Base-by-base conservation (phyloP, 441 rosid genomes). In the Macaranga tanarius region DNA sequence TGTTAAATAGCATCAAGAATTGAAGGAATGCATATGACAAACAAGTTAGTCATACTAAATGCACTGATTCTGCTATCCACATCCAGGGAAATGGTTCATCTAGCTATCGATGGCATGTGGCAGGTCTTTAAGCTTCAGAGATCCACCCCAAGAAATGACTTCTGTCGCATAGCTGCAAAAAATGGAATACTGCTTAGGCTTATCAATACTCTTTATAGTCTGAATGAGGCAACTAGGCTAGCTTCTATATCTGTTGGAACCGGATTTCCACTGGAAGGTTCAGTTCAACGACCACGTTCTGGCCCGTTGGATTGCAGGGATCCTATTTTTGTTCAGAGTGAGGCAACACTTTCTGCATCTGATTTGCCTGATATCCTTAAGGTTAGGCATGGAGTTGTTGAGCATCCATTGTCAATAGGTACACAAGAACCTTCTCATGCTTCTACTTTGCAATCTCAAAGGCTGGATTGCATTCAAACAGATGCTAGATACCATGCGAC, bases 81-180 rank as follows among this genome's bases (percentile, higher is more conserved):
- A 69, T 81, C 76, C 92, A 93, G 98, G 97, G 99, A 96, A 87
- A 96, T 93, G 97, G 97, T 93, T 84, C 99, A 96, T 78, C 89
- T 96, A 69, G 99, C 98, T 78, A 92, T 96, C 72, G 99, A 96
- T 76, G 97, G 97, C 84, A 92, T 92, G 93, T 96, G 99, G 99
- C 98, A 92, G 86, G 95, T 92, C 73, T 93, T 93, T 84, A 93
- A 93, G 87, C 99, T 96, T 81, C 97, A 87, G 79, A 83, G 91
- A 71, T 92, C 98, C 66, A 96, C 93, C 58, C 92, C 97, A 23
- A 92, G 88, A 82, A 96, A 96, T 55, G 98, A 92, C 82, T 96
- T 96, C 72, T 96, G 99, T 76, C 89, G 89, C 44, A 90, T 96
- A 61, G 99, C 98, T 79, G 97, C 99, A 38, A 96, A 92, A 79